These are phyloP conservation scores for Phoma herbarum DNA, from an alignment of 2,329 filamentous ascomycete species.

Conservation along the genomic window DNA sequence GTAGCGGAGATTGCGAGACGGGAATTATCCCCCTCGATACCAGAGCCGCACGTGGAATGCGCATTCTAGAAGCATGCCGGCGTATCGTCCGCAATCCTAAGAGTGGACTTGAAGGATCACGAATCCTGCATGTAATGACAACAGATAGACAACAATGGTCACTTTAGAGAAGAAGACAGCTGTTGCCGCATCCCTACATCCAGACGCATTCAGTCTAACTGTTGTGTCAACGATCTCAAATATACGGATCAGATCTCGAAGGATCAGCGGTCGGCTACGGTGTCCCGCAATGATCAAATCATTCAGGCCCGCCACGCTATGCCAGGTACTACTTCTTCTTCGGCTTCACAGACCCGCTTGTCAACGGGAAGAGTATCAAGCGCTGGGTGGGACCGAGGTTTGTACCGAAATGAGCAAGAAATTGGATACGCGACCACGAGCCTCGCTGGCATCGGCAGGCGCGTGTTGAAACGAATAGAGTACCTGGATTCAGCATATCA, in stretches of 20 bases:
- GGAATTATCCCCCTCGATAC: neutral
- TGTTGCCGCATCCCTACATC: neutral
- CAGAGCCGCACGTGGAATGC: neutral
- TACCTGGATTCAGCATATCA: neutral
- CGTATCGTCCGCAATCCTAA: neutral
- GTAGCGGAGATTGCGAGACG: neutral
- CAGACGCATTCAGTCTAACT: neutral
- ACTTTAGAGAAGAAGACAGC: neutral
- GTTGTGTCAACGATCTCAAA: neutral
- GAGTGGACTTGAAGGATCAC: neutral
- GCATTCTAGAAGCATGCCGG: neutral
- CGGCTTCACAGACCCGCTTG: neutral
- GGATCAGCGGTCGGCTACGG: constrained; percentile 1
- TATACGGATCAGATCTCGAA: neutral
- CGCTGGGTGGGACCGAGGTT: neutral
- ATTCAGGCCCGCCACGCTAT: neutral
- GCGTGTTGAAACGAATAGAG: neutral
- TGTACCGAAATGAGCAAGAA: constrained; percentile 1
- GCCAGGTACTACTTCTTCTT: neutral
- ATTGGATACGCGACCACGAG: neutral
- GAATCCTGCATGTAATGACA: neutral
- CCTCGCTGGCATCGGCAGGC: neutral
- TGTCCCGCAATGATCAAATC: neutral
- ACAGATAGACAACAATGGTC: neutral
- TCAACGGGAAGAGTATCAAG: neutral